Base-by-base conservation (phyloP, 2,329 filamentous ascomycete species). In the Talaromyces sp. region DNA sequence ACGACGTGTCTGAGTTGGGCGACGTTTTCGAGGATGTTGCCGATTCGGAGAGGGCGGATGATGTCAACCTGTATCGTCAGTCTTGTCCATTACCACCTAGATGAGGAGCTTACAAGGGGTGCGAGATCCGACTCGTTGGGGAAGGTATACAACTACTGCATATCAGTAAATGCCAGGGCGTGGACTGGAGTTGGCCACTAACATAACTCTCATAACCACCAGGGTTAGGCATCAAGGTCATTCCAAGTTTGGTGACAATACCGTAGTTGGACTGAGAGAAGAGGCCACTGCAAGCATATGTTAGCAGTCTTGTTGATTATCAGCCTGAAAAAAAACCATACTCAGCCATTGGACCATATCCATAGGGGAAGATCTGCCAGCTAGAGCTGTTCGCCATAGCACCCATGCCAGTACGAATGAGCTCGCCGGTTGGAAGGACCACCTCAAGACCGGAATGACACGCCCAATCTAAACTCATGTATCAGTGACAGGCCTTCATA, bases 381-480 rank as follows among this genome's bases (percentile, higher is more conserved):
- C 51, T 36, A 34, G 67, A 67, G 63, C 70, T 72, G 6, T 74
- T 73, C 4, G 73, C 70, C 22, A 72, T 71, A 13, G 70, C 72
- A 15, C 80, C 80, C 76, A 80, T 80, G 3, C 78, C 79, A 2
- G 78, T 80, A 15, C 79, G 70, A 6, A 79, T 68, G 2, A 81
- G 65, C 29, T 75, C 70, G 1, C 78, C 78, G 15, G 74, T 74
- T 0, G 79, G 78, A 1, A 81, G 71, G 6, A 81, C 79, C 11
- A 81, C 76, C 65, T 82, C 80, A 67, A 81, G 70, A 1, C 80
- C 80, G 15, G 76, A 80, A 56, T 82, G 78, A 15, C 51, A 56
- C 1, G 51, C 51, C 51, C 51, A 56, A 22, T 56, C 51, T 56
- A 56, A 22, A 36, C n/a, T 34, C 1, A 15, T 13, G 15, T 34